These are phyloP conservation scores for Lyophyllum atratum DNA, from an alignment of 768 basidiomycete genomes.

Conservation along the genomic window DNA sequence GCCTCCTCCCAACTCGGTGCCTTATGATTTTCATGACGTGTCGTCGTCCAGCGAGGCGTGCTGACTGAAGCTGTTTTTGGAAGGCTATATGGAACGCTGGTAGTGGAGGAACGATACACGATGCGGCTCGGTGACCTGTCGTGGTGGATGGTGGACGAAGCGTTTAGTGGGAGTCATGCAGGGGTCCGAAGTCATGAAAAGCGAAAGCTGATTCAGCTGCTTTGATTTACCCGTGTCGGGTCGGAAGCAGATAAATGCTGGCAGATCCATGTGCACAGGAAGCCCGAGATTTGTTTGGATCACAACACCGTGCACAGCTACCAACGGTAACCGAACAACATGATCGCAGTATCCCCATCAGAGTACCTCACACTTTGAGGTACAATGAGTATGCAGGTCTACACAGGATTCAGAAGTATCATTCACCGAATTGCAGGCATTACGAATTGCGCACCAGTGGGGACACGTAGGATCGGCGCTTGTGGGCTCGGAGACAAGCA, in stretches of 20 bases:
- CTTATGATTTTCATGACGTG: conserved; percentile 14
- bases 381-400: background rate
- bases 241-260: background rate
- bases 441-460: background rate
- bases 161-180: background rate
- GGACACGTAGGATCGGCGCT: background rate
- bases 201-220: background rate
- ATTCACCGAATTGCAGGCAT: background rate
- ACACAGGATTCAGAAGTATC: background rate
- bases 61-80: background rate
- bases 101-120: background rate
- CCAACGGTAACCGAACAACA: background rate
- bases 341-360: background rate
- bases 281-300: background rate
- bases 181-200: background rate
- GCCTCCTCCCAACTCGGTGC: conserved; percentile 10
- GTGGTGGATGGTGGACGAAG: background rate
- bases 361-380: background rate
- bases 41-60: background rate
- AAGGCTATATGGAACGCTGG: background rate
- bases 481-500: background rate
- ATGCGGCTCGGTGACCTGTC: too few species aligned
- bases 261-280: background rate
- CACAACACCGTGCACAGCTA: background rate
- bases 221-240: background rate